phyloP scores from a whole-genome alignment of 83 land plant species.

The Picea mariana region DNA sequence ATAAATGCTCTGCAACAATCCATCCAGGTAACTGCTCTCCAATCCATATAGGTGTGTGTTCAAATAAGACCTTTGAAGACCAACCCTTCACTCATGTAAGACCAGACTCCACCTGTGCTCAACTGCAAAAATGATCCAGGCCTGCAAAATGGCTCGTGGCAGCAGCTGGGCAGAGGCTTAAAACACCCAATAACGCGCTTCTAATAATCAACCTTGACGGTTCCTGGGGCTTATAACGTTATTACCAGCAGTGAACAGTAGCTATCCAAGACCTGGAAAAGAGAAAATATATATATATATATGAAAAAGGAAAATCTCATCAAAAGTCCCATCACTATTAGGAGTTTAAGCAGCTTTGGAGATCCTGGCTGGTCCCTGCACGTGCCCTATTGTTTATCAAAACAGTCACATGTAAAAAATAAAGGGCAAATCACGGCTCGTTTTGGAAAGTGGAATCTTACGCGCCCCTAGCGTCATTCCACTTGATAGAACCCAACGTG shows the following conservation, averaged over 20 bases:
- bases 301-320: too few relatives aligned
- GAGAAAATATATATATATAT: neutral
- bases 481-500: too few relatives aligned
- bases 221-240: neutral
- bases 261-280: neutral
- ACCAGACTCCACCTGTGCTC: neutral
- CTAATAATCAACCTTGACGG: neutral
- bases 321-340: neutral
- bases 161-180: too few relatives aligned
- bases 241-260: neutral
- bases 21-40: neutral
- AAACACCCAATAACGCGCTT: neutral
- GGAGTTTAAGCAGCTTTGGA: neutral
- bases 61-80: neutral
- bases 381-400: slow-evolving; percentile 8
- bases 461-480: neutral
- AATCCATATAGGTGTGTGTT: neutral
- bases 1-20: neutral
- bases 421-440: too few relatives aligned
- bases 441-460: slow-evolving; percentile 6
- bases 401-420: neutral
- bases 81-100: neutral
- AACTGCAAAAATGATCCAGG: neutral
- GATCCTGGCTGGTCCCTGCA: neutral
- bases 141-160: neutral